Evolutionary conservation across 1,139 yeast genomes (phyloP), one percentile per base, ranked within the genome.

Genomic region (Debaryomyces coudertii): DNA sequence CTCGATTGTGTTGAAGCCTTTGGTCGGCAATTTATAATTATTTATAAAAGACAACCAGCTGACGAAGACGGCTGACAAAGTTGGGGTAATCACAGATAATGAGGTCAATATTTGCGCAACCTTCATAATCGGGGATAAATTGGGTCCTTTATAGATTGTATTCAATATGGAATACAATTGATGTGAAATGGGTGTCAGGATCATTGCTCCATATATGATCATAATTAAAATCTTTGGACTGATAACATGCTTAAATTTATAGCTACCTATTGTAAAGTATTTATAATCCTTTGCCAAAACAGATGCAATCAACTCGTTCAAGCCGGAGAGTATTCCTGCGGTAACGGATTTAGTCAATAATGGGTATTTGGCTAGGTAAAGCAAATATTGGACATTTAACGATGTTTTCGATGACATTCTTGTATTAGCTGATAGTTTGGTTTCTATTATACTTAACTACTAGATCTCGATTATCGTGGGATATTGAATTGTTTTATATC

Each of bases 121-220:
- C 60, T 80, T 84, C 58, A 69, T 65, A 23, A 48, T 59, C 5
- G 61, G 51, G 0, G 73, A 56, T 31, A 74, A 58, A 35, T 66
- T 62, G 2, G 77, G 77, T 1, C 76, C 73, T 47, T 58, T 66
- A 54, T 73, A 75, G 9, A 77, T 52, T 47, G 60, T 64, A 53
- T 80, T 80, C 44, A 82, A 66, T 8, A 73, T 52, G 7, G 65
- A 70, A 55, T 82, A 83, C 53, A 79, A 72, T 50, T 71, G 80
- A 63, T 90, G 96, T 20, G 88, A 76, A 37, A 87, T 68, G 5
- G 97, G 96, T 0, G 96, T 87, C 24, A 83, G 78, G 23, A 90
- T 74, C 16, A 79, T 63, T 40, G 83, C 75, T 0, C 96, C 95
- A 62, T 85, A 90, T 5, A 87, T 58, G 6, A 87, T 83, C 89